A percentile compares a stretch with the other conserved stretches of the same genome.
Evolutionary conservation across 163 green algal species (phyloP).

Genomic region (Picocystis sp.): DNA sequence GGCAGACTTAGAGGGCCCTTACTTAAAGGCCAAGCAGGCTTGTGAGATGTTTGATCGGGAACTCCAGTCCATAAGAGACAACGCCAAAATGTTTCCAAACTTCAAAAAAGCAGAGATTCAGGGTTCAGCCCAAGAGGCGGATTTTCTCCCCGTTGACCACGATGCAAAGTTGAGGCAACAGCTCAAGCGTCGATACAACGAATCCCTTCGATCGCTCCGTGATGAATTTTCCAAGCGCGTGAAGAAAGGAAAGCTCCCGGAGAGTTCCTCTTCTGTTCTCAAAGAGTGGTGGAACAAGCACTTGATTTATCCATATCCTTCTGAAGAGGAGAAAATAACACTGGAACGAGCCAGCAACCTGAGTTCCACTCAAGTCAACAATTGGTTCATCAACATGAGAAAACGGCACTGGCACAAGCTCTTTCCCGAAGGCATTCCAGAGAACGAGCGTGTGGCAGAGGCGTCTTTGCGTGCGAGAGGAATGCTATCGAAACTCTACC

Average conservation of each 20-base stretch:
- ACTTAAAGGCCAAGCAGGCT: too few relatives aligned
- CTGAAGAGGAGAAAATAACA: conserved; percentile 14
- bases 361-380: conserved; percentile 14
- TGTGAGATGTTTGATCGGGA: too few relatives aligned
- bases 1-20: too few relatives aligned
- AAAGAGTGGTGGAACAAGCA: conserved; percentile 21
- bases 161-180: conserved; percentile 12
- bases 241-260: conserved; percentile 25
- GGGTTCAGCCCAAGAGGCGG: background rate
- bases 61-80: too few relatives aligned
- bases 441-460: too few relatives aligned
- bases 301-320: conserved; percentile 22
- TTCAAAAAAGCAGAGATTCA: background rate
- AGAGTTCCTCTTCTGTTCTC: conserved; percentile 10
- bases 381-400: conserved; percentile 19
- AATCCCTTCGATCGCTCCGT: conserved; percentile 11
- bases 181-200: conserved; percentile 14
- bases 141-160: conserved; percentile 6
- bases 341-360: conserved; percentile 4
- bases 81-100: too few relatives aligned
- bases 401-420: conserved; percentile 17
- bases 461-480: too few relatives aligned
- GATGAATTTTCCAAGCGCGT: conserved; percentile 19
- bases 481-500: too few relatives aligned
- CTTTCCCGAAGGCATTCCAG: background rate